A percentile compares a stretch with the other conserved stretches of the same genome.
Evolutionary conservation across 768 basidiomycete species (phyloP).

Genomic region (Tulasnella sp.): DNA sequence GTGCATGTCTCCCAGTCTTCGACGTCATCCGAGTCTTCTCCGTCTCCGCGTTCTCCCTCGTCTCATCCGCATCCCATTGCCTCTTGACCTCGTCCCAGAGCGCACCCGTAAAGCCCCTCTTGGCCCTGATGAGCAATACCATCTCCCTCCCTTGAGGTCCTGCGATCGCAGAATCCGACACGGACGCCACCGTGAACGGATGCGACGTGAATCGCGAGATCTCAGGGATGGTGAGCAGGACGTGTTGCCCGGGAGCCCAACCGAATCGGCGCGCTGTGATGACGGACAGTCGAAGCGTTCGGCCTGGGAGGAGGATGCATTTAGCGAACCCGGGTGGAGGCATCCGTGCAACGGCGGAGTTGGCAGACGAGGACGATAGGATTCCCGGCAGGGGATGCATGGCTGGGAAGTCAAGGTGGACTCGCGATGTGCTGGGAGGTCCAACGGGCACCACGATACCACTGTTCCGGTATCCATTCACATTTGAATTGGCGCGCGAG

Average conservation of each 20-base stretch:
- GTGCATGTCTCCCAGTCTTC: not conserved
- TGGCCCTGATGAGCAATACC: constrained; percentile 55
- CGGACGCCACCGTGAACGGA: constrained; percentile 60
- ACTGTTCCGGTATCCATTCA: no score
- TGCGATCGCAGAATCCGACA: constrained; percentile 38
- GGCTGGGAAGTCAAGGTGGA: constrained; percentile 1
- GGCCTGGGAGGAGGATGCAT: constrained; percentile 57
- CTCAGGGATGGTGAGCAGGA: constrained; percentile 54
- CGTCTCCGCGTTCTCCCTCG: not conserved
- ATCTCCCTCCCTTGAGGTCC: constrained; percentile 42
- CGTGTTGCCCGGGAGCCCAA: constrained; percentile 75
- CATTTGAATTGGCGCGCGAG: no score
- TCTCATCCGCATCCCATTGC: constrained; percentile 19
- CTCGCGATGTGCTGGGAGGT: not conserved
- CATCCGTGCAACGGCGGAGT: constrained; percentile 25
- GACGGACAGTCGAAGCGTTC: constrained; percentile 56
- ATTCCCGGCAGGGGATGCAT: constrained; percentile 9
- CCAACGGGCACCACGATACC: no score
- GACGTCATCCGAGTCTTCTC: not conserved
- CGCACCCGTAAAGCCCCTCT: constrained; percentile 55
- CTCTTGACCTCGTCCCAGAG: constrained; percentile 46
- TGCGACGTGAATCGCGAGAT: constrained; percentile 52
- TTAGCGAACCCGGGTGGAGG: constrained; percentile 60
- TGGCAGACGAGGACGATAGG: not conserved
- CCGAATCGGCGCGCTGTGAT: constrained; percentile 42